These are phyloP conservation scores for Ganoderma sinense DNA, from an alignment of 1,284 basidiomycete species.

Conservation along the genomic window DNA sequence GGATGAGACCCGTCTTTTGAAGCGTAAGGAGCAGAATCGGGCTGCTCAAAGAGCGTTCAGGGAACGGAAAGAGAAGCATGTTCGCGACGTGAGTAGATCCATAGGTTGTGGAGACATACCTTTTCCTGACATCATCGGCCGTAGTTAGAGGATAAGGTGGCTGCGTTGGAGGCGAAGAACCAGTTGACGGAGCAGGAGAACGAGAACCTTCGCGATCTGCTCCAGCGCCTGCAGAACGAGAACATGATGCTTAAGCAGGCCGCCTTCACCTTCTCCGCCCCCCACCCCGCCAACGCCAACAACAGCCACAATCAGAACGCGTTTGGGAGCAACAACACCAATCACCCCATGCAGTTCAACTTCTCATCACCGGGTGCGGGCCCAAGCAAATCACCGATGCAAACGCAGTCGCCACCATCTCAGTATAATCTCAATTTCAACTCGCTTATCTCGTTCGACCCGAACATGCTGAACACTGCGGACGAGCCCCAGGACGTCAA, in stretches of 20 bases:
- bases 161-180: constrained; percentile 80
- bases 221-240: constrained; percentile 79
- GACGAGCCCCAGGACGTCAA: constrained; percentile 69
- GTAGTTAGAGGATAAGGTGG: constrained; percentile 85
- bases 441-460: constrained; percentile 71
- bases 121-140: constrained; percentile 9
- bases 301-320: constrained; percentile 20
- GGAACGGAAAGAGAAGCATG: constrained; percentile 89
- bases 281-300: constrained; percentile 46
- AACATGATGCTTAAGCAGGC: constrained; percentile 77
- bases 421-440: constrained; percentile 64
- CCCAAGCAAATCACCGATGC: constrained; percentile 36
- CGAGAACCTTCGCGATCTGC: constrained; percentile 79
- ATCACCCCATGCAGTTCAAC: constrained; percentile 35
- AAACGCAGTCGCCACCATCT: constrained; percentile 33
- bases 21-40: constrained; percentile 88
- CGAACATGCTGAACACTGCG: constrained; percentile 62
- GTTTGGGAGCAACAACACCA: constrained; percentile 28
- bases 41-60: constrained; percentile 88
- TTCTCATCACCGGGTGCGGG: constrained; percentile 39
- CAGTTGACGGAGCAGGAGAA: constrained; percentile 73
- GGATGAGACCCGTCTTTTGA: constrained; percentile 77
- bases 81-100: constrained; percentile 75
- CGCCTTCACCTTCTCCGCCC: constrained; percentile 78
- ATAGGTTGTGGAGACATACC: constrained; percentile 12